These are phyloP conservation scores for Colletotrichum salicis DNA, from an alignment of 2,329 filamentous ascomycete genomes.

Conservation along the genomic window DNA sequence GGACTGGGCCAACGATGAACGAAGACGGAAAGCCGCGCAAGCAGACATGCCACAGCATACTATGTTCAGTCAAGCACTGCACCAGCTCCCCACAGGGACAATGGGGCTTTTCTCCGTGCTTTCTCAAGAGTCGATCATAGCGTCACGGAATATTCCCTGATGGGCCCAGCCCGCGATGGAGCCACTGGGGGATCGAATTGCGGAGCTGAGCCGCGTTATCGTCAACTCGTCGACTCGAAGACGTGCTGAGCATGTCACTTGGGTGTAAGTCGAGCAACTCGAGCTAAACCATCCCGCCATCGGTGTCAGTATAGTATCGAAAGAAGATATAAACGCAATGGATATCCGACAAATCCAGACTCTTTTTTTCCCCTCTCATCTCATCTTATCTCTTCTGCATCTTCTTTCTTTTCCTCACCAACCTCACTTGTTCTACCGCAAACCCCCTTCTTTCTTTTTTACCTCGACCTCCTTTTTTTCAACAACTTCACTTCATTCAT, in stretches of 20 bases:
- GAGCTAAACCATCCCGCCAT: neutral
- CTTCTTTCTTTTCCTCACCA: slow-evolving; percentile 22
- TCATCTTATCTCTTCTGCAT: slow-evolving; percentile 7
- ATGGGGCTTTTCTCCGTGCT: slow-evolving; percentile 6
- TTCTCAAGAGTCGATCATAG: slow-evolving; percentile 6
- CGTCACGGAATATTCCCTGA: slow-evolving; percentile 8
- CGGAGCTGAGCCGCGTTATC: slow-evolving; percentile 17
- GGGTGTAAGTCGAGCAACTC: neutral
- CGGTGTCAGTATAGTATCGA: neutral
- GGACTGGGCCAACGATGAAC: slow-evolving; percentile 1
- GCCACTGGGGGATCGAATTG: slow-evolving; percentile 9
- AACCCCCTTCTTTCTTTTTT: slow-evolving; percentile 1
- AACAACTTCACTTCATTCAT: slow-evolving; percentile 9
- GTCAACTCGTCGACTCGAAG: neutral
- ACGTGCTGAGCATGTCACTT: slow-evolving; percentile 4
- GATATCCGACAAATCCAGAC: neutral
- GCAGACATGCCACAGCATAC: slow-evolving; percentile 13
- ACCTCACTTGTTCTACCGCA: neutral
- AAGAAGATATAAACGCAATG: slow-evolving; percentile 17
- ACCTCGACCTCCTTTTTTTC: neutral
- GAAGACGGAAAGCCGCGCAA: slow-evolving; percentile 16
- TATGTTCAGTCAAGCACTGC: slow-evolving; percentile 4
- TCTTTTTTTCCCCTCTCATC: slow-evolving; percentile 6
- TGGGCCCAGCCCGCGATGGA: slow-evolving; percentile 12
- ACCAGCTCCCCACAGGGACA: neutral